Base-by-base conservation (phyloP, 1,284 basidiomycete genomes). In the Ganoderma resinaceum region DNA sequence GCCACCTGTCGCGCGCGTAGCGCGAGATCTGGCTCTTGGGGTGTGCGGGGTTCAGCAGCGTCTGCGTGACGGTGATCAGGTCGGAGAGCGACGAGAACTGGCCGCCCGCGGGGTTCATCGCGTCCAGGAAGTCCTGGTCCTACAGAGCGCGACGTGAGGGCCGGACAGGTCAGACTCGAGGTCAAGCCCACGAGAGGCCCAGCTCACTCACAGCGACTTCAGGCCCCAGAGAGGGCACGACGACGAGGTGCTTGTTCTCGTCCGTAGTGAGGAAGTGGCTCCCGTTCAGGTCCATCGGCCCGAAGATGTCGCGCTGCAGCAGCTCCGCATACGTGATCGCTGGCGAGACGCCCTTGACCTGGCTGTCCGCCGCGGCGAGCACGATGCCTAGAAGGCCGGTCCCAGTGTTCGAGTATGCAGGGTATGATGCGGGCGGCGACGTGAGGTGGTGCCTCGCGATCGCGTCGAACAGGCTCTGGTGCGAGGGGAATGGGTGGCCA, bases 371-470 rank as follows among this genome's bases (percentile, higher is more conserved):
- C 5, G 74, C 66, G 9, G 40, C 71, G 70, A 83, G 82, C 0
- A 84, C 84, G 12, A 79, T 81, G 8, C 85, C 78, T 61, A 84
- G 82, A 0, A 85, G 49, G 16, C 77, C 76, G 14, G 81, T 81
- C 0, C 84, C 86, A 0, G 83, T 80, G 66, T 87, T 87, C 11
- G 85, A 87, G 69, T 87, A 87, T 5, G 83, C 77, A 0, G 85
- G 85, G 67, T 81, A 85, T 2, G 77, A 75, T 64, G 81, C 83
- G 2, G 84, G 86, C 2, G 80, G 75, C 23, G 81, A 78, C 29
- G 83, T 77, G 20, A 84, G 82, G 6, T 78, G 82, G 59, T 74
- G 80, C n/a, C 76, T 71, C 0, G 79, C 75, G 16, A 86, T 75
- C 0, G 80, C 77, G 35, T 80, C 71, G 49, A 84, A 74, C 2